Percentiles rank a stretch among this genome's conserved stretches.
Evolutionary conservation across 306 rosid genomes (phyloP).

Genomic region (Sesbania bispinosa): DNA sequence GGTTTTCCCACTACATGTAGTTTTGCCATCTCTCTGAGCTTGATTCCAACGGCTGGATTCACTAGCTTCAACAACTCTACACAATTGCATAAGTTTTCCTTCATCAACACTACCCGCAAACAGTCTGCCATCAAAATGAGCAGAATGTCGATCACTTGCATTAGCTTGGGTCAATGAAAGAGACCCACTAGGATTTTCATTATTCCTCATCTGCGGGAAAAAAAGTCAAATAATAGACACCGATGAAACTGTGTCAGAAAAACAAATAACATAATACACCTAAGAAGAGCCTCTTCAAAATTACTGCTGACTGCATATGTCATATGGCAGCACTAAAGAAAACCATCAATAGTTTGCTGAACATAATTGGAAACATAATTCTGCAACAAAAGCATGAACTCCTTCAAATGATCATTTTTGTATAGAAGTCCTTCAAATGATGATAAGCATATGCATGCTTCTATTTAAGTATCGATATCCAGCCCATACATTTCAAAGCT

Average conservation of each 20-base stretch:
- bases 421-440: background rate
- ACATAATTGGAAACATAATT: constrained; percentile 8
- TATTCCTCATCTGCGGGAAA: constrained; percentile 49
- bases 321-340: constrained; percentile 8
- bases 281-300: background rate
- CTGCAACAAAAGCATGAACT: background rate
- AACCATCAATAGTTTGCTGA: background rate
- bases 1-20: constrained; percentile 39
- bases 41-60: constrained; percentile 50
- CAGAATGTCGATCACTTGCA: constrained; percentile 44
- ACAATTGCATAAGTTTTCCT: constrained; percentile 81
- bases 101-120: constrained; percentile 49
- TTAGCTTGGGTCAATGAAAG: constrained; percentile 39
- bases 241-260: constrained; percentile 10
- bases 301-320: background rate
- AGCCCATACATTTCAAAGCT: background rate
- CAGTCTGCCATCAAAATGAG: constrained; percentile 43
- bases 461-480: background rate
- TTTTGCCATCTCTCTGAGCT: constrained; percentile 41
- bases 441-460: background rate
- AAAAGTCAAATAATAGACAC: constrained; percentile 18
- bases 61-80: constrained; percentile 79
- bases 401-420: background rate
- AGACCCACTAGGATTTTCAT: constrained; percentile 46
- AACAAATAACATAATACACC: background rate